A percentile compares a stretch with the other conserved stretches of the same genome.
Conservation (phyloP, 768 basidiomycete genomes). For the Kwoniella pini region DNA sequence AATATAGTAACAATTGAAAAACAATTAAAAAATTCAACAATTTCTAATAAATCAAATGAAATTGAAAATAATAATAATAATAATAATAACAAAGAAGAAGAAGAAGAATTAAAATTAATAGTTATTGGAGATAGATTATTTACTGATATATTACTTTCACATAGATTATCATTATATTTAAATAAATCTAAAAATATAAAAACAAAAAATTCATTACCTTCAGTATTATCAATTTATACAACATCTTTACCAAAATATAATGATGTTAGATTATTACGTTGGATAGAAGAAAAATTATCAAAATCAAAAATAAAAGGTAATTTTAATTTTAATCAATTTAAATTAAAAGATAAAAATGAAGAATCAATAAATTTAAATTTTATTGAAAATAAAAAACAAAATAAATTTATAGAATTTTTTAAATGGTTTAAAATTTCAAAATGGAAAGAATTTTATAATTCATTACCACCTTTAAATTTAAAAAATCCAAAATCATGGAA, state of each 20-base stretch:
- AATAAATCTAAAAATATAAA: too few species aligned
- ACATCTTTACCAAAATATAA: conserved; percentile 42
- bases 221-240: conserved; percentile 51
- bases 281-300: conserved; percentile 43
- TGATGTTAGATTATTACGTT: conserved; percentile 50
- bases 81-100: conserved; percentile 1
- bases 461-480: conserved; percentile 15
- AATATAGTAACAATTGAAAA: neutral
- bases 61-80: neutral
- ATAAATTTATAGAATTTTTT: neutral
- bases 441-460: conserved; percentile 21
- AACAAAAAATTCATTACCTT: neutral
- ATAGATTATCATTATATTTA: conserved; percentile 57
- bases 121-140: conserved; percentile 90
- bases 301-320: conserved; percentile 2
- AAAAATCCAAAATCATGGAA: conserved; percentile 23
- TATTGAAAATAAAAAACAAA: neutral
- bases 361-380: neutral
- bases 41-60: neutral
- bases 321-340: conserved; percentile 24
- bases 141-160: conserved; percentile 85
- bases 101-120: conserved; percentile 61
- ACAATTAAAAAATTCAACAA: neutral
- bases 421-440: conserved; percentile 12
- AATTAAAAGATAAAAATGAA: neutral